These are phyloP conservation scores for Paraconiothyrium sp. DNA, from an alignment of 2,329 filamentous ascomycete genomes.

Conservation along the genomic window DNA sequence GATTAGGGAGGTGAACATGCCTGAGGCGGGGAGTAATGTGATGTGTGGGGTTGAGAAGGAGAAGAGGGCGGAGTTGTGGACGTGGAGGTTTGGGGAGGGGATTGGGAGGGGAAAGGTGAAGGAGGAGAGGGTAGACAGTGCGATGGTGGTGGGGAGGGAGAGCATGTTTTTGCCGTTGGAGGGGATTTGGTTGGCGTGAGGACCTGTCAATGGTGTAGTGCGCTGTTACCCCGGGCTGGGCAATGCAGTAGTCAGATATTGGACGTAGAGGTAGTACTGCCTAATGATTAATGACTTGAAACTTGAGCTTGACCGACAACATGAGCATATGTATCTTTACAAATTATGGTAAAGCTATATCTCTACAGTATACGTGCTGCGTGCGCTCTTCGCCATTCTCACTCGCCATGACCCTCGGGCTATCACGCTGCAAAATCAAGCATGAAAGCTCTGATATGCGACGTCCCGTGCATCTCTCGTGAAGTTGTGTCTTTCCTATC, in stretches of 20 bases:
- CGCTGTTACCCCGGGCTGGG: too few relatives aligned
- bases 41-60: slow-evolving; percentile 18
- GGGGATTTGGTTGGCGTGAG: background rate
- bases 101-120: slow-evolving; percentile 12
- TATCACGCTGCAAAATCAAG: too few relatives aligned
- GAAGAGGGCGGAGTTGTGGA: slow-evolving; percentile 29
- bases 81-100: slow-evolving; percentile 28
- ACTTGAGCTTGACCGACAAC: background rate
- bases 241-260: too few relatives aligned
- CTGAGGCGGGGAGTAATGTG: slow-evolving; percentile 20
- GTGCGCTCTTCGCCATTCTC: too few relatives aligned
- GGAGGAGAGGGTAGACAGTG: slow-evolving; percentile 20
- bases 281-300: background rate
- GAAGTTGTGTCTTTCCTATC: too few relatives aligned
- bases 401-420: too few relatives aligned
- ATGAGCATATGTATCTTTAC: too few relatives aligned
- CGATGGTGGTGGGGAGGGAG: slow-evolving; percentile 17
- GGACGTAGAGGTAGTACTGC: too few relatives aligned
- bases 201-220: background rate
- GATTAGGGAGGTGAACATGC: slow-evolving; percentile 24
- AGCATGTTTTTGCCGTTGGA: slow-evolving; percentile 15
- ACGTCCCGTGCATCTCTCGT: too few relatives aligned
- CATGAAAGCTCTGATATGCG: too few relatives aligned
- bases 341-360: too few relatives aligned
- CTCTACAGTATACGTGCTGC: too few relatives aligned